Conservation (phyloP, 2,329 filamentous ascomycete species). For the Ophiostoma himal-ulmi region DNA sequence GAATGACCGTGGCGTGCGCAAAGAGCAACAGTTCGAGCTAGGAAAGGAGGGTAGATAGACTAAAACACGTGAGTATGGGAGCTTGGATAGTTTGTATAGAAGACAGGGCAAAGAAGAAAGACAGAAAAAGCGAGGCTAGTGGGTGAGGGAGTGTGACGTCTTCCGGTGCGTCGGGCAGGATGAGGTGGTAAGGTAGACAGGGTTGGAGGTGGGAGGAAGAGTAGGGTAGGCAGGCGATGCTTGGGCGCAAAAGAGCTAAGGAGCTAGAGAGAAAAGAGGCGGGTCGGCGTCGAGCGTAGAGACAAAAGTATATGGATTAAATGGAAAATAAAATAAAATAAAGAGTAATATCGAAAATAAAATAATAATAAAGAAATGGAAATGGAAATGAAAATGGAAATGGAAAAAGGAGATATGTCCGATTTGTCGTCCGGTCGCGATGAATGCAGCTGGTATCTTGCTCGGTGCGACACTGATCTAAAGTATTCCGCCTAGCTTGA, state of each 20-base stretch:
- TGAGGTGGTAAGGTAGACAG: not conserved
- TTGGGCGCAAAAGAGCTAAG: slow-evolving; percentile 9
- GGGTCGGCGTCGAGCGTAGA: not conserved
- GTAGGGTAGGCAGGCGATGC: not conserved
- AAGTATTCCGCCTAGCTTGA: too few relatives aligned
- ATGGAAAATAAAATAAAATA: not conserved
- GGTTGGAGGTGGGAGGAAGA: not conserved
- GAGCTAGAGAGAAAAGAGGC: not conserved
- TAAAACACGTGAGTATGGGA: slow-evolving; percentile 9
- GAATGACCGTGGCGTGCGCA: not conserved
- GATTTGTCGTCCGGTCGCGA: not conserved
- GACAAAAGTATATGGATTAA: not conserved
- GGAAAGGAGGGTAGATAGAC: not conserved
- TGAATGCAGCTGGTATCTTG: not conserved
- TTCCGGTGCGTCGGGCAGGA: not conserved
- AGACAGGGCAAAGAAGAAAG: not conserved
- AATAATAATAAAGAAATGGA: too few relatives aligned
- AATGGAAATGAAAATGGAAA: not conserved
- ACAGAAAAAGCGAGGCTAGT: not conserved
- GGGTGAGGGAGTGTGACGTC: not conserved
- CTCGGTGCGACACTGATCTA: too few relatives aligned
- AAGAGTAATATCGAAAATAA: too few relatives aligned
- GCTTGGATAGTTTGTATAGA: not conserved
- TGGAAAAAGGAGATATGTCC: not conserved
- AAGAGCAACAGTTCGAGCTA: not conserved